Conservation (phyloP, 1,139 yeast species). For the Magnusiomyces suaveolens region DNA sequence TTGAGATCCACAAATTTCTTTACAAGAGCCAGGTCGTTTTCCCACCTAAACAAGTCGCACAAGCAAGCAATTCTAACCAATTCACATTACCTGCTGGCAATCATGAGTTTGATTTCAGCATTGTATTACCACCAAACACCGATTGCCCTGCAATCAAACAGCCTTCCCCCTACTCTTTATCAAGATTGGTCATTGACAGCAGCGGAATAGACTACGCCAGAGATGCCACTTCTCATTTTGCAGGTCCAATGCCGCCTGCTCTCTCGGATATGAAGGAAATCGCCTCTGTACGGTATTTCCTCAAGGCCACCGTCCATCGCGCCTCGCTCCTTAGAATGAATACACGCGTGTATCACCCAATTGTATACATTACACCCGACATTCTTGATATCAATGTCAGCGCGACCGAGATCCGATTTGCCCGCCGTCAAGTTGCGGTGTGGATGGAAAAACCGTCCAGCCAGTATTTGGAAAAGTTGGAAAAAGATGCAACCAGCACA, state of each 20-base stretch:
- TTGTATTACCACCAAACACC: constrained; percentile 44
- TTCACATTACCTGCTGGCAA: constrained; percentile 54
- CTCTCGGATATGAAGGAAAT: constrained; percentile 39
- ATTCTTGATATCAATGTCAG: background rate
- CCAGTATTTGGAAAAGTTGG: too few species aligned
- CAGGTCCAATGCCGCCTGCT: constrained; percentile 48
- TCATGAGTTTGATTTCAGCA: constrained; percentile 48
- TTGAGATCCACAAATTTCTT: constrained; percentile 47
- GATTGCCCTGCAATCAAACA: constrained; percentile 37
- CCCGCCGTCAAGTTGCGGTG: constrained; percentile 20
- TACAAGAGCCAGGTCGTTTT: constrained; percentile 49
- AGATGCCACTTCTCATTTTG: constrained; percentile 33
- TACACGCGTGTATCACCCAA: constrained; percentile 41
- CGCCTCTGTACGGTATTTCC: constrained; percentile 42
- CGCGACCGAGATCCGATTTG: constrained; percentile 23
- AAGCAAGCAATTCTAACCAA: constrained; percentile 41
- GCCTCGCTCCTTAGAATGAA: constrained; percentile 42
- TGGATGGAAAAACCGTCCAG: background rate
- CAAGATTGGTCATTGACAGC: constrained; percentile 37
- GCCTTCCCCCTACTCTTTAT: constrained; percentile 17
- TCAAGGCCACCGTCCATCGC: constrained; percentile 48
- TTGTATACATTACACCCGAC: constrained; percentile 40
- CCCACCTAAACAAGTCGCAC: constrained; percentile 49
- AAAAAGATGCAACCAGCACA: too few species aligned
- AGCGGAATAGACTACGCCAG: constrained; percentile 25